phyloP scores from a whole-genome alignment of 2,329 filamentous ascomycete genomes.

The Aspergillus unguis region DNA sequence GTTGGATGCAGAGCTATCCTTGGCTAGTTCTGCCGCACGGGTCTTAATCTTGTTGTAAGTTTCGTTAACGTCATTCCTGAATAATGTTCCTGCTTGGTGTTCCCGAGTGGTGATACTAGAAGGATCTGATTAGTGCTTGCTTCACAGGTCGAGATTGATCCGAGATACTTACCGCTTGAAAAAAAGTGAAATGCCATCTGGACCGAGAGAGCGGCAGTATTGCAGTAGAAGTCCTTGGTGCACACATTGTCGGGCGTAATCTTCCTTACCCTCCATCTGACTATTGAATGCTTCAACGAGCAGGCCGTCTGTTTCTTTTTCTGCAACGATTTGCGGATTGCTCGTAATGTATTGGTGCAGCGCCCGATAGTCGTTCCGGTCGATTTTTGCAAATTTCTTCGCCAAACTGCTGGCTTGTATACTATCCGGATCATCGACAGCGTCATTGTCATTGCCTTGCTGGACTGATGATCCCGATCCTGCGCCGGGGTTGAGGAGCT shows the following conservation, averaged over 20 bases:
- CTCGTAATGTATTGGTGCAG: conserved; percentile 73
- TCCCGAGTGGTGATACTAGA: conserved; percentile 72
- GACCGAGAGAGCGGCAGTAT: conserved; percentile 87
- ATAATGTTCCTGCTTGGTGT: conserved; percentile 86
- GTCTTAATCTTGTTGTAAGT: conserved; percentile 80
- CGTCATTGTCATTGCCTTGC: conserved; percentile 44
- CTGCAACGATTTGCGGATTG: conserved; percentile 73
- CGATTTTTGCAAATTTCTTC: conserved; percentile 78
- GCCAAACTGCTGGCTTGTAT: conserved; percentile 73
- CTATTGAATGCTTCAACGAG: conserved; percentile 89
- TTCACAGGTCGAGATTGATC: neutral
- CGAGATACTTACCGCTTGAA: conserved; percentile 68
- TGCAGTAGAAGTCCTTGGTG: conserved; percentile 91
- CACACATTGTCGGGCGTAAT: conserved; percentile 80
- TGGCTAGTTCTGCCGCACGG: conserved; percentile 69
- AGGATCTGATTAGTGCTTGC: conserved; percentile 11
- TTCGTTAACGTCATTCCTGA: conserved; percentile 85
- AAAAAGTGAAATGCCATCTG: conserved; percentile 84
- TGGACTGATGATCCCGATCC: conserved; percentile 45
- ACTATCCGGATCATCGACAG: conserved; percentile 64
- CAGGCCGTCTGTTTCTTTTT: conserved; percentile 86
- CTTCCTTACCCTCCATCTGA: conserved; percentile 70
- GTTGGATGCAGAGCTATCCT: conserved; percentile 53
- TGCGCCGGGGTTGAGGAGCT: conserved; percentile 70
- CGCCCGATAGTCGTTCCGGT: conserved; percentile 67